phyloP scores from a whole-genome alignment of 345 rosid genomes.

The Pistacia vera region DNA sequence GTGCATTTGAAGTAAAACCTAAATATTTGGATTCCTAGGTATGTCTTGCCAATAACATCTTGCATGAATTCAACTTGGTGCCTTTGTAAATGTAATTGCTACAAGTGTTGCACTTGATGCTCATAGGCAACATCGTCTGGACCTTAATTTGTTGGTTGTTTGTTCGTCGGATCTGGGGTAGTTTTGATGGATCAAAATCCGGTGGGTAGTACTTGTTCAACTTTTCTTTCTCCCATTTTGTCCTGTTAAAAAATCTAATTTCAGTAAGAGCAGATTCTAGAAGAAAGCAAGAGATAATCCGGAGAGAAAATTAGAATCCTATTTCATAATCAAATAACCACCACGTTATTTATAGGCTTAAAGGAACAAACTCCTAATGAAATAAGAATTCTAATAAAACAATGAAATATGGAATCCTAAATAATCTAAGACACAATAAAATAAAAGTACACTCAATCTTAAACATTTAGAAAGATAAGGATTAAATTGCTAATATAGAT shows the following conservation, averaged over 20 bases:
- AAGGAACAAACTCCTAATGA: too few relatives aligned
- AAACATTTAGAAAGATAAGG: too few relatives aligned
- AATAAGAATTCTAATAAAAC: too few relatives aligned
- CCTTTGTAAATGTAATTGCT: conserved; percentile 93
- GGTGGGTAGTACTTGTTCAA: conserved; percentile 91
- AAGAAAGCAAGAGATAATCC: too few relatives aligned
- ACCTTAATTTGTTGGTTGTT: conserved; percentile 89
- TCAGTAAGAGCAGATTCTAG: too few relatives aligned
- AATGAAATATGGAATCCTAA: too few relatives aligned
- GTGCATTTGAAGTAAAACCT: conserved; percentile 96
- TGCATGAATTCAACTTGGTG: conserved; percentile 86
- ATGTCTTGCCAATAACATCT: conserved; percentile 88
- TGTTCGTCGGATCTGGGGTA: conserved; percentile 66
- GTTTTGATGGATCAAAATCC: conserved; percentile 81
- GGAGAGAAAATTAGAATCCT: too few relatives aligned
- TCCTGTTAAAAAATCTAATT: not conserved
- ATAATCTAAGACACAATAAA: too few relatives aligned
- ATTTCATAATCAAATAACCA: too few relatives aligned
- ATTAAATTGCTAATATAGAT: too few relatives aligned
- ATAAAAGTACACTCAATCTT: too few relatives aligned
- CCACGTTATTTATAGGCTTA: too few relatives aligned
- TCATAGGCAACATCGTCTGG: conserved; percentile 97
- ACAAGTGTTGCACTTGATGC: conserved; percentile 85
- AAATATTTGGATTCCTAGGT: conserved; percentile 82
- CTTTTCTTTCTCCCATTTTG: conserved; percentile 91